A percentile compares a stretch with the other conserved stretches of the same genome.
phyloP scores from a whole-genome alignment of 78 protist genomes.

The Polysphondylium violaceum region DNA sequence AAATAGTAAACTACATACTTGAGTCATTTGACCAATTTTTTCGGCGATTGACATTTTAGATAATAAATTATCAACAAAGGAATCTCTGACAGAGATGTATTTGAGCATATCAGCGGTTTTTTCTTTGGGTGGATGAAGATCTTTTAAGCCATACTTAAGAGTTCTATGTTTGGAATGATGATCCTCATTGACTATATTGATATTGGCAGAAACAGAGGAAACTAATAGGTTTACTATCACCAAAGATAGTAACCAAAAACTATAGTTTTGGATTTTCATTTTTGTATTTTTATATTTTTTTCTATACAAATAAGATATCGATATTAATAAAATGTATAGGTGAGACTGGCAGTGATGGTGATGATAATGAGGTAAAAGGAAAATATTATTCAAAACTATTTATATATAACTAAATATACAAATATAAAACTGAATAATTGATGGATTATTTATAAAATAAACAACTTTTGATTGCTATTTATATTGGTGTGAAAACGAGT shows the following conservation, averaged over 20 bases:
- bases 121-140: neutral
- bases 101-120: neutral
- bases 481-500: no score
- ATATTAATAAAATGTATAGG: neutral
- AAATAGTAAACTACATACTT: constrained; percentile 19
- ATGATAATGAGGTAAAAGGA: neutral
- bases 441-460: no score
- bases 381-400: neutral
- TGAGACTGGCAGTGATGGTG: no score
- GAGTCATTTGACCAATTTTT: constrained; percentile 86
- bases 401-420: neutral
- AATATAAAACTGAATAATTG: neutral
- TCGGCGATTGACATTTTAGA: constrained; percentile 58
- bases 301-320: neutral
- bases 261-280: neutral
- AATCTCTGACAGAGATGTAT: constrained; percentile 25
- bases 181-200: constrained; percentile 29
- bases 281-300: neutral
- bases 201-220: neutral
- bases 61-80: constrained; percentile 42
- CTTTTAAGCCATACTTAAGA: neutral
- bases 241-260: constrained; percentile 9
- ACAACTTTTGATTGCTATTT: no score
- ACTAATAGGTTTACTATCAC: constrained; percentile 22
- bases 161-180: neutral